A percentile compares a stretch with the other conserved stretches of the same genome.
Conservation (phyloP, 441 rosid species). For the Flueggea neowawraea region DNA sequence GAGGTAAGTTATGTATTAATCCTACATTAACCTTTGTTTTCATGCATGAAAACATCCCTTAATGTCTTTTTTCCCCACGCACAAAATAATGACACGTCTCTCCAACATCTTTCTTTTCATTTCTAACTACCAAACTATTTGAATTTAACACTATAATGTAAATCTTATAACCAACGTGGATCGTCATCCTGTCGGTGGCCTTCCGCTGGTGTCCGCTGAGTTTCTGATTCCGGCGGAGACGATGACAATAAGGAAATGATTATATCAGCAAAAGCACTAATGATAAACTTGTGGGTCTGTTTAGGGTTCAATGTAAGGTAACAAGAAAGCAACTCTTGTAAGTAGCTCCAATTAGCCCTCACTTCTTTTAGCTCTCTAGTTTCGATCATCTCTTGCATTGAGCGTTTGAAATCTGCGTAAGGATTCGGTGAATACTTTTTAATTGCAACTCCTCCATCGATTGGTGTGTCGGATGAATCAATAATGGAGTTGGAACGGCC, state of each 20-base stretch:
- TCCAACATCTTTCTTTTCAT: not conserved
- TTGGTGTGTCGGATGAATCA: conserved; percentile 33
- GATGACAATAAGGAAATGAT: conserved; percentile 41
- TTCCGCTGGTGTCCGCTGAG: no score
- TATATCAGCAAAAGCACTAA: conserved; percentile 75
- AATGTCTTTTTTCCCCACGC: conserved; percentile 1
- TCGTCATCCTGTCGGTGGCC: conserved; percentile 14
- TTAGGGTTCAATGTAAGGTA: conserved; percentile 70
- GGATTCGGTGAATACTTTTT: conserved; percentile 75
- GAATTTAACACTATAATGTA: not conserved
- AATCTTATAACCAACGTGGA: conserved; percentile 8
- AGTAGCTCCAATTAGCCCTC: conserved; percentile 55
- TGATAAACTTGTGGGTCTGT: conserved; percentile 62
- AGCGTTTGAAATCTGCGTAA: conserved; percentile 59
- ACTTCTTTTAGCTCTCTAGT: conserved; percentile 53
- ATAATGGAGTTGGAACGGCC: conserved; percentile 87
- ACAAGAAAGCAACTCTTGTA: conserved; percentile 70
- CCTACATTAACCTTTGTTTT: conserved; percentile 21
- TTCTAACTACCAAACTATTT: not conserved
- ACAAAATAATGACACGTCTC: conserved; percentile 10
- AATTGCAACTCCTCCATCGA: conserved; percentile 53
- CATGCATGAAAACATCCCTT: conserved; percentile 16
- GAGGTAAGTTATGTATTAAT: no score
- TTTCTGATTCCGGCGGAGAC: conserved; percentile 12
- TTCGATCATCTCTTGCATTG: conserved; percentile 91